Evolutionary conservation across 768 basidiomycete species (phyloP), one percentile per base, ranked within the genome.

Genomic region (Pholiota molesta): DNA sequence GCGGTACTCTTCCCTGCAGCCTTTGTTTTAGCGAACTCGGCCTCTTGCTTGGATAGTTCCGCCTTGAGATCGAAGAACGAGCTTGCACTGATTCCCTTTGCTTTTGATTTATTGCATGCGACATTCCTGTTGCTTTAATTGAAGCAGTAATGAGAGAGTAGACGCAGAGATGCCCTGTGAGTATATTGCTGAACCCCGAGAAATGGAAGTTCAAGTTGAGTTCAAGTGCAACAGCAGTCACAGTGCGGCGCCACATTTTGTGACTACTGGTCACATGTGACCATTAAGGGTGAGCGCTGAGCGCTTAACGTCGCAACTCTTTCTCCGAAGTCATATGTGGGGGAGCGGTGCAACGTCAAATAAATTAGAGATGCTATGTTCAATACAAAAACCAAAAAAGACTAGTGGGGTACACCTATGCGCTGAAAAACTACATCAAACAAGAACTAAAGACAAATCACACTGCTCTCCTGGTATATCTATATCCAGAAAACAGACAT

Each of bases 21-120:
- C 67, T 89, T 92, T 57, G 75, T 79, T 68, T 81, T 85, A 4
- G 80, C 62, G 61, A 88, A 82, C 60, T 86, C 83, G 39, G 83
- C 80, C 68, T 88, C 85, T 59, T 82, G 81, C 69, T 86, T 89
- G 17, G 85, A 73, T 33, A 92, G 80, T 63, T 90, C 87, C 17
- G 89, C 88, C 63, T 90, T 91, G 45, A 95, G 85, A 68, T 94
- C 91, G n/a, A 93, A 84, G 72, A 94, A 91, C 0, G 93, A 92
- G 61, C 81, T 83, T 4, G 88, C 81, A 62, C 86, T 90, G 69
- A 92, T 81, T 8, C 90, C 90, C 39, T 86, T 84, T 16, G 86
- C 87, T 69, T 84, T 89, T 0, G 86, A 81, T 72, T 89, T 90
- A 72, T 81, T 5, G 78, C 74, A 37, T 86, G 81, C 11, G 80